Conservation (phyloP, 805 yeast species). For the Torulaspora indica region DNA sequence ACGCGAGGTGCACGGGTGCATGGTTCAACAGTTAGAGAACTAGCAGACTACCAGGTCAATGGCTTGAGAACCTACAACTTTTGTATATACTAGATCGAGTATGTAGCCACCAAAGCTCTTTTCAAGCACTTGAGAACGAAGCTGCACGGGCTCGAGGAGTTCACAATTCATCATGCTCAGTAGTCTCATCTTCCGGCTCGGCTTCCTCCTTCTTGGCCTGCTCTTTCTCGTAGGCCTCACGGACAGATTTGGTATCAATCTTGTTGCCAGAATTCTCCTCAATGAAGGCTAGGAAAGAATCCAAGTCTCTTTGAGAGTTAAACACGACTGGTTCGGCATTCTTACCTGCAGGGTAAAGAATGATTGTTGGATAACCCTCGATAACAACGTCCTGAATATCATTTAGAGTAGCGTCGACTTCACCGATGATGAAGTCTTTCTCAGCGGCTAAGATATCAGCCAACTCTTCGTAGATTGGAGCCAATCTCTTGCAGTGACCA, state of each 20-base stretch:
- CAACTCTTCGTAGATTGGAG: slow-evolving; percentile 83
- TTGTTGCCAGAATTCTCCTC: slow-evolving; percentile 59
- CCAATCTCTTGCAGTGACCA: slow-evolving; percentile 90
- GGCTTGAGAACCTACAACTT: neutral
- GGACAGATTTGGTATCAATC: slow-evolving; percentile 49
- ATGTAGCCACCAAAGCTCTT: slow-evolving; percentile 1
- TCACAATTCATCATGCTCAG: slow-evolving; percentile 36
- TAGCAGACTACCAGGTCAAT: no score
- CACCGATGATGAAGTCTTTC: slow-evolving; percentile 66
- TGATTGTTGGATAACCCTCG: slow-evolving; percentile 87
- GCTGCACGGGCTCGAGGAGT: neutral
- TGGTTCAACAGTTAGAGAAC: no score
- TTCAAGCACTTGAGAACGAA: neutral
- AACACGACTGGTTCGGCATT: slow-evolving; percentile 60
- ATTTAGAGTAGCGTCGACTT: slow-evolving; percentile 84
- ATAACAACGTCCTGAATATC: slow-evolving; percentile 74
- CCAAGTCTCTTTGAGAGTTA: slow-evolving; percentile 69
- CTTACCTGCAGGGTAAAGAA: slow-evolving; percentile 84
- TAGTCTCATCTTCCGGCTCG: slow-evolving; percentile 17
- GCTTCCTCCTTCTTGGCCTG: slow-evolving; percentile 18
- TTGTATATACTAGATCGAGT: neutral
- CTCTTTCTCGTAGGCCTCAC: slow-evolving; percentile 22
- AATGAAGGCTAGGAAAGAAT: slow-evolving; percentile 64
- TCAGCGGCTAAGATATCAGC: slow-evolving; percentile 58
- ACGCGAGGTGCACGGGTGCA: slow-evolving; percentile 5